These are phyloP conservation scores for Rhynchosporium graminicola DNA, from an alignment of 2,329 filamentous ascomycete genomes.

Conservation along the genomic window DNA sequence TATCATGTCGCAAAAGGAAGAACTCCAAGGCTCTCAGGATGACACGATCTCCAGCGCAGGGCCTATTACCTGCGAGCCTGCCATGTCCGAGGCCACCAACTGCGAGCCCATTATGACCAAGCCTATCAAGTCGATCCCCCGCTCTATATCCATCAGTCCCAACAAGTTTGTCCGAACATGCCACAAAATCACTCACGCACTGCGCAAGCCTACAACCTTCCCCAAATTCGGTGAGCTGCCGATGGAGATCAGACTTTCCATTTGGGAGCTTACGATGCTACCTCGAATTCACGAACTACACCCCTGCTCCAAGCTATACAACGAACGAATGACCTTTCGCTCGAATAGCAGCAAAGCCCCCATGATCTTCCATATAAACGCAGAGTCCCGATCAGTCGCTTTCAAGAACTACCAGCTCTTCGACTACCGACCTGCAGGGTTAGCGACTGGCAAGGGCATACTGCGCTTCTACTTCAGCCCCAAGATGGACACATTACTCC, in stretches of 20 bases:
- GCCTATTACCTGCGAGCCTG: not conserved
- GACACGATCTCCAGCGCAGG: slow-evolving; percentile 1
- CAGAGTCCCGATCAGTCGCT: slow-evolving; percentile 35
- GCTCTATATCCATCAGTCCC: slow-evolving; percentile 1
- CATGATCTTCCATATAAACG: slow-evolving; percentile 33
- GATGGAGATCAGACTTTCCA: slow-evolving; percentile 34
- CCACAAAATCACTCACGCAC: slow-evolving; percentile 57
- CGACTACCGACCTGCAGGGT: slow-evolving; percentile 30
- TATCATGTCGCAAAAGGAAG: slow-evolving; percentile 2
- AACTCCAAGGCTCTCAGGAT: not conserved
- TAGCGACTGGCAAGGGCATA: slow-evolving; percentile 33
- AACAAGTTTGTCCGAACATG: slow-evolving; percentile 75
- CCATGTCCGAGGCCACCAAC: too few relatives aligned
- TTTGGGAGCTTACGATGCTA: slow-evolving; percentile 34
- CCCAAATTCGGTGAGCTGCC: slow-evolving; percentile 33
- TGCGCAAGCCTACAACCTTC: slow-evolving; percentile 27
- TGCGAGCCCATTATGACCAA: too few relatives aligned
- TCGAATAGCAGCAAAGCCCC: slow-evolving; percentile 36
- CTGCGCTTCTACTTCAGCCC: slow-evolving; percentile 39
- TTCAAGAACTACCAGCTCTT: slow-evolving; percentile 35
- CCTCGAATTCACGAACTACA: slow-evolving; percentile 39
- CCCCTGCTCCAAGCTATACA: slow-evolving; percentile 38
- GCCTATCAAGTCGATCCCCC: not conserved
- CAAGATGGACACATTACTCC: slow-evolving; percentile 34
- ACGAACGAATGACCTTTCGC: slow-evolving; percentile 39